These are phyloP conservation scores for Ilex paraguariensis DNA, from an alignment of 305 asterid species.

Conservation along the genomic window DNA sequence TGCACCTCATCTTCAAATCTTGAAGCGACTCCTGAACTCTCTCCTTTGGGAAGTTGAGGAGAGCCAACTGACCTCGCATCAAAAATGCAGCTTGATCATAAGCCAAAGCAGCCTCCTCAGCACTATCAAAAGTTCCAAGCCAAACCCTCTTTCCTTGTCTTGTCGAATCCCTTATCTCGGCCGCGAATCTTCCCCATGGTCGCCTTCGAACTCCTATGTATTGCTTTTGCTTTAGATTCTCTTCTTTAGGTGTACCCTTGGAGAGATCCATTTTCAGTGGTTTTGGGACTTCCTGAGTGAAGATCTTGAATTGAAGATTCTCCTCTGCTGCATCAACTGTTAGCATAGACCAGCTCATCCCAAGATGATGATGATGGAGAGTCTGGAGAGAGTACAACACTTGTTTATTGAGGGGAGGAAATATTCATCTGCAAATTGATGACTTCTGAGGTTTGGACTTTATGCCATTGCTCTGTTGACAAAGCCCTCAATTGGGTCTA, in stretches of 20 bases:
- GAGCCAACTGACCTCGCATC: conserved; percentile 21
- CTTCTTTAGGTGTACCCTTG: not conserved
- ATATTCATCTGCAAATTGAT: too few relatives aligned
- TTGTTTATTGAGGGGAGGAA: too few relatives aligned
- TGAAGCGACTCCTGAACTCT: conserved; percentile 7
- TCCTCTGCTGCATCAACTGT: too few relatives aligned
- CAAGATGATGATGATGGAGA: too few relatives aligned
- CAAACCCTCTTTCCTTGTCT: conserved; percentile 24
- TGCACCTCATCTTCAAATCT: not conserved
- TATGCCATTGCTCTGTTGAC: too few relatives aligned
- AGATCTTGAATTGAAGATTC: too few relatives aligned
- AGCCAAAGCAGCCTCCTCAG: conserved; percentile 32
- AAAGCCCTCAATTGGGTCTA: too few relatives aligned
- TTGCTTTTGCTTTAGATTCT: not conserved
- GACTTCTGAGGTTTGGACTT: too few relatives aligned
- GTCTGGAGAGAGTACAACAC: too few relatives aligned
- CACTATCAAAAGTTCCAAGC: conserved; percentile 28
- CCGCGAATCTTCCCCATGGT: conserved; percentile 43
- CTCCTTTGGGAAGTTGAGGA: conserved; percentile 10
- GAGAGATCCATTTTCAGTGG: not conserved
- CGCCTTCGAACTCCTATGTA: conserved; percentile 34
- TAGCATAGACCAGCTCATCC: too few relatives aligned
- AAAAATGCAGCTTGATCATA: conserved; percentile 45
- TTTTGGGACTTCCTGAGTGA: too few relatives aligned
- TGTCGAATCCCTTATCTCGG: conserved; percentile 31